Percentiles rank a stretch among this genome's conserved stretches.
Conservation (phyloP, 2,329 filamentous ascomycete species). For the Ophiostoma novo-ulmi region DNA sequence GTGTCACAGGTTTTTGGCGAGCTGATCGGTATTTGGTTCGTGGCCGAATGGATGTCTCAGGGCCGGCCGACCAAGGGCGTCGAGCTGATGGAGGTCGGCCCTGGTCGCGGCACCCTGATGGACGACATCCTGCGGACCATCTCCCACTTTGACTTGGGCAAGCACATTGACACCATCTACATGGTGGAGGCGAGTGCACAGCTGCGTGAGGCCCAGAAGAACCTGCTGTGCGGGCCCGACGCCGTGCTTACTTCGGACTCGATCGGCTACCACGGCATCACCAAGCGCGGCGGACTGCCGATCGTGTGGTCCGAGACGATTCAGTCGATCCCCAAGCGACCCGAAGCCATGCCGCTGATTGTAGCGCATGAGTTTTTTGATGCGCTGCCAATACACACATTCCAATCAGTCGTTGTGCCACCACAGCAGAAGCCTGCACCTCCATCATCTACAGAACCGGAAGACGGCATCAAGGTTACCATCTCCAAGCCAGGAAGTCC, state of each 20-base stretch:
- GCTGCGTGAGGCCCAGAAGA: constrained; percentile 70
- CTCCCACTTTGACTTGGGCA: constrained; percentile 70
- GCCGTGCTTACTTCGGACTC: constrained; percentile 64
- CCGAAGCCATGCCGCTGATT: constrained; percentile 78
- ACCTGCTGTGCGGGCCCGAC: constrained; percentile 70
- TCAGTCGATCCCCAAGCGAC: constrained; percentile 66
- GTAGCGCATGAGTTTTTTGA: constrained; percentile 99
- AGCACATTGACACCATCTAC: constrained; percentile 79
- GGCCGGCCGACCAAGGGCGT: constrained; percentile 68
- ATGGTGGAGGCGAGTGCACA: constrained; percentile 88
- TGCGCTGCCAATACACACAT: constrained; percentile 90
- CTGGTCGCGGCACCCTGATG: constrained; percentile 93
- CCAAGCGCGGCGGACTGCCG: constrained; percentile 69
- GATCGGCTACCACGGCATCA: constrained; percentile 66
- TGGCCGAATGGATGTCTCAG: constrained; percentile 94
- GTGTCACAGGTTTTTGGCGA: constrained; percentile 98
- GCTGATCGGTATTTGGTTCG: constrained; percentile 87
- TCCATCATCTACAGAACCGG: constrained; percentile 33
- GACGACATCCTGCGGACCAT: constrained; percentile 92
- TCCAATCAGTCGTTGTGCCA: constrained; percentile 63
- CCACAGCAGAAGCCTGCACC: constrained; percentile 33
- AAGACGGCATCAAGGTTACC: constrained; percentile 32
- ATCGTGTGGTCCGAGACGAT: constrained; percentile 89
- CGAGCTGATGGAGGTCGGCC: constrained; percentile 89
- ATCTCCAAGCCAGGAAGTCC: constrained; percentile 28